These are phyloP conservation scores for Balamuthia mandrillaris DNA, from an alignment of 208 protist species.

Conservation along the genomic window DNA sequence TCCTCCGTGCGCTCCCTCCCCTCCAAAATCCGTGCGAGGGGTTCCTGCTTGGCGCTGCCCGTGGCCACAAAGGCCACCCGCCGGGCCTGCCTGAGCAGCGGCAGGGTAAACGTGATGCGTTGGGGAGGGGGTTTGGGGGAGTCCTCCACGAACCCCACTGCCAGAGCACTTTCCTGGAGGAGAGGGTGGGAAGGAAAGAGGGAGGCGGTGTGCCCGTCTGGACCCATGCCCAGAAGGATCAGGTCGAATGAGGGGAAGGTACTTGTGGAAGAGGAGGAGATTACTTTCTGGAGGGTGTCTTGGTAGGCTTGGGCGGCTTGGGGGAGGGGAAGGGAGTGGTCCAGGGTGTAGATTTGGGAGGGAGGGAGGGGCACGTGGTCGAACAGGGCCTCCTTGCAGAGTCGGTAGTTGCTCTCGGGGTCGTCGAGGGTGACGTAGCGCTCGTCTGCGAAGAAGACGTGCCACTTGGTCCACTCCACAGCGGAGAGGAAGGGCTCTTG, in stretches of 20 bases:
- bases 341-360: constrained; percentile 28
- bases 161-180: constrained; percentile 7
- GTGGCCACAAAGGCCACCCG: constrained; percentile 48
- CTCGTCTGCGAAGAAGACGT: constrained; percentile 63
- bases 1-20: neutral
- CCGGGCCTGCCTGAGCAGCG: constrained; percentile 25
- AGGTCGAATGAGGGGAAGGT: constrained; percentile 12
- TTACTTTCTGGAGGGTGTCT: neutral
- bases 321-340: neutral
- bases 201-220: constrained; percentile 65
- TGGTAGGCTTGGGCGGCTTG: constrained; percentile 30
- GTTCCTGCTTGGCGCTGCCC: constrained; percentile 44
- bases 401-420: constrained; percentile 47
- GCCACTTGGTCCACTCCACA: constrained; percentile 31
- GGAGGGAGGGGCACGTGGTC: constrained; percentile 26
- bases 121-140: constrained; percentile 61
- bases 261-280: neutral
- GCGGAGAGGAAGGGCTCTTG: neutral
- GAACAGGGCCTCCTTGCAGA: constrained; percentile 40
- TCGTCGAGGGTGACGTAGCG: constrained; percentile 50
- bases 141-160: constrained; percentile 43
- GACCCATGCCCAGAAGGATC: constrained; percentile 63
- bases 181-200: constrained; percentile 58
- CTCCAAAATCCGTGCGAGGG: constrained; percentile 8
- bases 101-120: constrained; percentile 60